phyloP scores from a whole-genome alignment of 768 basidiomycete genomes.

The Lyophyllum semitale region DNA sequence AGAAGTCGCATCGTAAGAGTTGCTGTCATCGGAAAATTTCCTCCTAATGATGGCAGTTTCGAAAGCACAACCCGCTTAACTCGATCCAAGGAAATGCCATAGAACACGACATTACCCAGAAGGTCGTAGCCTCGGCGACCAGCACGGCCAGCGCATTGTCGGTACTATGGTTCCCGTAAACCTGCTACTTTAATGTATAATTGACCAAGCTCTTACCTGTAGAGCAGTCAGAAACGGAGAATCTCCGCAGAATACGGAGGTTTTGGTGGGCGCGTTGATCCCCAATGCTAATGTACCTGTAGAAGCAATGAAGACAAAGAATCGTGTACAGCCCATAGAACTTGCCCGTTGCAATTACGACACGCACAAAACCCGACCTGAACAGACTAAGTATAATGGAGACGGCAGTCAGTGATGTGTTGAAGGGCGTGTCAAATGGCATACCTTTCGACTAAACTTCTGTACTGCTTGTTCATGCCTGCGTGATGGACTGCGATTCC shows the following conservation, averaged over 20 bases:
- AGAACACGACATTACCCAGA: slow-evolving; percentile 73
- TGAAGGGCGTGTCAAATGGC: background rate
- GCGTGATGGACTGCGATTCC: slow-evolving; percentile 73
- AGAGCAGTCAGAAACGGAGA: slow-evolving; percentile 62
- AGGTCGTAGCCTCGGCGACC: slow-evolving; percentile 73
- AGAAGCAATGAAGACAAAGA: background rate
- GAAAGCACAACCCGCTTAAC: slow-evolving; percentile 67
- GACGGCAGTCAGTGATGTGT: background rate
- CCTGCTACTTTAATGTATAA: background rate
- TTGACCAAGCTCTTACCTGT: slow-evolving; percentile 42
- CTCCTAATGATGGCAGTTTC: slow-evolving; percentile 59
- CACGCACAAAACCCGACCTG: slow-evolving; percentile 60
- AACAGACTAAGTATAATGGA: slow-evolving; percentile 46
- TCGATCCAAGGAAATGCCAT: slow-evolving; percentile 63
- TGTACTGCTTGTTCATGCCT: slow-evolving; percentile 67
- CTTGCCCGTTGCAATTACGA: slow-evolving; percentile 66
- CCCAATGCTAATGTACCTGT: slow-evolving; percentile 70
- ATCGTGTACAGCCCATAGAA: background rate
- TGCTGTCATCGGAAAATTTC: slow-evolving; percentile 66
- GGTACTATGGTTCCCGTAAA: slow-evolving; percentile 44
- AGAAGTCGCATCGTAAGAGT: slow-evolving; percentile 67
- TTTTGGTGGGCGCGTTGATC: slow-evolving; percentile 74
- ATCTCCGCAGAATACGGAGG: slow-evolving; percentile 64
- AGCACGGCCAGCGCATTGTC: slow-evolving; percentile 74
- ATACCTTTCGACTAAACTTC: slow-evolving; percentile 59